phyloP scores from a whole-genome alignment of 2,329 filamentous ascomycete species.

The Ophiobolus disseminans region DNA sequence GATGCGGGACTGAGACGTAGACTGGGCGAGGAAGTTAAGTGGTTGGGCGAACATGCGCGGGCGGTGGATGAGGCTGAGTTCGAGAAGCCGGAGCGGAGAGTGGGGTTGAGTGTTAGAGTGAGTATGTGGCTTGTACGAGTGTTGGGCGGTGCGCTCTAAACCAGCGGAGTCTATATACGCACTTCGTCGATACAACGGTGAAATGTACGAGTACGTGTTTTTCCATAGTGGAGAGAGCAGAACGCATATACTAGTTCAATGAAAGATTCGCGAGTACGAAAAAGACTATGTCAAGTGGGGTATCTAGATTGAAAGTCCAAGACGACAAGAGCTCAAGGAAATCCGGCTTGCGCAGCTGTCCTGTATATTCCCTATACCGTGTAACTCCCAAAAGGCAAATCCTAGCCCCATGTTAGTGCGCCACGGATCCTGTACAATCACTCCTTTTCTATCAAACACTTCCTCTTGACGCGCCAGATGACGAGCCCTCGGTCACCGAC shows the following conservation, averaged over 20 bases:
- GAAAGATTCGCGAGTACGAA: too few species aligned
- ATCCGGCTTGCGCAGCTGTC: too few species aligned
- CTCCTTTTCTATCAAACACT: conserved; percentile 40
- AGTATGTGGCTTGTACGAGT: conserved; percentile 94
- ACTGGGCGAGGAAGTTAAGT: conserved; percentile 79
- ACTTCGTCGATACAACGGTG: too few species aligned
- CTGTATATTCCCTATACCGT: neutral
- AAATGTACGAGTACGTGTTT: too few species aligned
- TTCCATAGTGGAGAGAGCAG: neutral
- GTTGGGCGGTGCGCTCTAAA: conserved; percentile 82
- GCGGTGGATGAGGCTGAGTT: conserved; percentile 79
- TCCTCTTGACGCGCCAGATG: conserved; percentile 52
- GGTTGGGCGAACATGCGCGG: conserved; percentile 77
- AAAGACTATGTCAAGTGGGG: conserved; percentile 1
- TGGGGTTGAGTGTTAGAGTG: conserved; percentile 81
- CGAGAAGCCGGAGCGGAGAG: conserved; percentile 78
- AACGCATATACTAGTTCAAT: too few species aligned
- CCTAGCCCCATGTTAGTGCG: neutral
- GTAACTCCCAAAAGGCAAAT: neutral
- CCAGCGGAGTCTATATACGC: too few species aligned
- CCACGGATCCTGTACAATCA: neutral
- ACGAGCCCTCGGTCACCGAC: conserved; percentile 59
- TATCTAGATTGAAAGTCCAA: neutral
- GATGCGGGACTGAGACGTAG: conserved; percentile 74
- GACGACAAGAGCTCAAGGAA: conserved; percentile 2